Conservation (phyloP, 1,284 basidiomycete species). For the Melampsora americana region DNA sequence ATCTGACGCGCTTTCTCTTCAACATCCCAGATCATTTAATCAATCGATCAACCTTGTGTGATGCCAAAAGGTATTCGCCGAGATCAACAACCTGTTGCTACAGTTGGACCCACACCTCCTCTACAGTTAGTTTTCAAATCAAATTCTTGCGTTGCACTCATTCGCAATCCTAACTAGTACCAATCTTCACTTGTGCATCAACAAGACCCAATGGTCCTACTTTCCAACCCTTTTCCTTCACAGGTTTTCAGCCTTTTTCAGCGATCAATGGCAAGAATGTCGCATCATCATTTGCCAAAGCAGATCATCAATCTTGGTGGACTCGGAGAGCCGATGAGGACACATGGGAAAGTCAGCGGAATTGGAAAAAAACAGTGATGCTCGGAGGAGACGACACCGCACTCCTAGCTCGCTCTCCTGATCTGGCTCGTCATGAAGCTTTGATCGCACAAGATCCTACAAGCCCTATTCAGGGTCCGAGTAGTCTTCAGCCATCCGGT, state of each 20-base stretch:
- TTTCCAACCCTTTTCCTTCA: conserved; percentile 27
- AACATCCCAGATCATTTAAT: neutral
- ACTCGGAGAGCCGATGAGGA: conserved; percentile 38
- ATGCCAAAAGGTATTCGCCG: conserved; percentile 7
- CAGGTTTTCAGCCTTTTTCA: conserved; percentile 39
- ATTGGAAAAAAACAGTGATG: conserved; percentile 45
- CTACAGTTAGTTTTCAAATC: neutral
- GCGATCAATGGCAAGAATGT: conserved; percentile 45
- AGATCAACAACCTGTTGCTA: conserved; percentile 1
- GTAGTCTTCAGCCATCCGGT: neutral
- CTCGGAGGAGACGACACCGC: conserved; percentile 31
- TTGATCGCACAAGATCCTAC: neutral
- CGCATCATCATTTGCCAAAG: conserved; percentile 42
- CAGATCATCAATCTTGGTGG: conserved; percentile 45
- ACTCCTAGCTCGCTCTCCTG: conserved; percentile 12
- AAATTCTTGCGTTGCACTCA: neutral
- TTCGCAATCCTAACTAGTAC: no score
- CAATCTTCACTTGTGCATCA: no score
- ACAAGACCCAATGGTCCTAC: neutral
- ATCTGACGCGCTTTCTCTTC: neutral
- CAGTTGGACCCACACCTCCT: neutral
- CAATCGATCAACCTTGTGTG: neutral
- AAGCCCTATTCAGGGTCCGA: neutral
- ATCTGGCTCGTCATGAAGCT: neutral
- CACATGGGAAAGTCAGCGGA: conserved; percentile 40